phyloP scores from a whole-genome alignment of 2,329 filamentous ascomycete species.

The Hortaea werneckii region DNA sequence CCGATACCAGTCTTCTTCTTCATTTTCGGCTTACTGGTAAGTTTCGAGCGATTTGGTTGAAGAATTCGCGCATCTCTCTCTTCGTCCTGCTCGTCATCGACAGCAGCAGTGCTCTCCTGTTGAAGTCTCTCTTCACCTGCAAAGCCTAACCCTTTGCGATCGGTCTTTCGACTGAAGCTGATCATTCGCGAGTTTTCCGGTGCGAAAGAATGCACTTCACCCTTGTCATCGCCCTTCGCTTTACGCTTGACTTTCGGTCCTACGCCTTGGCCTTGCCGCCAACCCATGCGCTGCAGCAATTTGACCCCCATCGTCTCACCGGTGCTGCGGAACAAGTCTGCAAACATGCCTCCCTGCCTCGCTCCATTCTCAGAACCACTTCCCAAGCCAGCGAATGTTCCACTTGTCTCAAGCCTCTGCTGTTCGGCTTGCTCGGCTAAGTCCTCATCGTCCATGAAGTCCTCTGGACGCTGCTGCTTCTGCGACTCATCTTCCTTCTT shows the following conservation, averaged over 20 bases:
- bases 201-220: slow-evolving; percentile 62
- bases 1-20: slow-evolving; percentile 67
- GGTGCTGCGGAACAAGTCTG: slow-evolving; percentile 60
- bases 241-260: slow-evolving; percentile 72
- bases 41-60: slow-evolving; percentile 22
- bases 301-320: slow-evolving; percentile 83
- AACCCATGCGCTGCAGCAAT: slow-evolving; percentile 84
- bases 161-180: slow-evolving; percentile 52
- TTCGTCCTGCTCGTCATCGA: slow-evolving; percentile 22
- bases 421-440: slow-evolving; percentile 75
- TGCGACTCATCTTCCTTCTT: slow-evolving; percentile 42
- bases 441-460: slow-evolving; percentile 98
- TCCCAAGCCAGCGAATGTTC: slow-evolving; percentile 62
- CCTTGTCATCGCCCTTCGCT: slow-evolving; percentile 55
- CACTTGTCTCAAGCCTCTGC: slow-evolving; percentile 60
- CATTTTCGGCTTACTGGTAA: slow-evolving; percentile 27
- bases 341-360: slow-evolving; percentile 44
- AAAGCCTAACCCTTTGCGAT: slow-evolving; percentile 62
- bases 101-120: slow-evolving; percentile 12
- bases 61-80: slow-evolving; percentile 23
- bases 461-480: slow-evolving; percentile 58
- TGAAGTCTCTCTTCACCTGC: slow-evolving; percentile 47
- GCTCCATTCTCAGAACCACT: slow-evolving; percentile 38
- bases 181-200: slow-evolving; percentile 70
- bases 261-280: slow-evolving; percentile 87